Evolutionary conservation across 331 rosid genomes (phyloP).

Genomic region (Malus hybrid): DNA sequence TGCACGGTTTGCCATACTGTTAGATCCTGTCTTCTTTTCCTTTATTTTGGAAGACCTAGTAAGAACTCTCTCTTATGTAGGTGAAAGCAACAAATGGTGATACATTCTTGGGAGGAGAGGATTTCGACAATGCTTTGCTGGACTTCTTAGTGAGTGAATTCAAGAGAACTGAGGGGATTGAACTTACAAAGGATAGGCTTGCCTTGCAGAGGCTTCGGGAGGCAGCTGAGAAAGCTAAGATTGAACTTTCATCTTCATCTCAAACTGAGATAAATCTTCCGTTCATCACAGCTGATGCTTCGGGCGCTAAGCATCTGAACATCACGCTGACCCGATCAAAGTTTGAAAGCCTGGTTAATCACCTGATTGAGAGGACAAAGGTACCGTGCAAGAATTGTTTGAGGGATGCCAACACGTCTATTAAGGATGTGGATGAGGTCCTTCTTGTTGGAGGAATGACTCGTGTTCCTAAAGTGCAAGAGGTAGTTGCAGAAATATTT

Average conservation of each 20-base stretch:
- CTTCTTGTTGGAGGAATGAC: slow-evolving; percentile 86
- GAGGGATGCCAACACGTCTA: slow-evolving; percentile 67
- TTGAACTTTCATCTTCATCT: slow-evolving; percentile 77
- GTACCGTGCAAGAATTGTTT: slow-evolving; percentile 71
- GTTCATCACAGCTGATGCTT: slow-evolving; percentile 84
- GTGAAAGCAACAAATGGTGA: slow-evolving; percentile 91
- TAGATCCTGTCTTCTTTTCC: background rate
- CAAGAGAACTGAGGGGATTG: slow-evolving; percentile 60
- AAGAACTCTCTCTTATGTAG: slow-evolving; percentile 28
- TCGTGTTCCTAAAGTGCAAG: slow-evolving; percentile 78
- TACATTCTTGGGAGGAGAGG: slow-evolving; percentile 87
- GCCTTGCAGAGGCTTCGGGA: slow-evolving; percentile 89
- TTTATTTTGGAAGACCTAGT: background rate
- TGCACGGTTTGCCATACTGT: background rate
- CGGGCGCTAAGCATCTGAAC: slow-evolving; percentile 82
- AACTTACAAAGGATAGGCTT: slow-evolving; percentile 73
- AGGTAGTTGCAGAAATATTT: slow-evolving; percentile 51
- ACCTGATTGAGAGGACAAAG: slow-evolving; percentile 73
- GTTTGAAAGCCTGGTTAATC: slow-evolving; percentile 57
- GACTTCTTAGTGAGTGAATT: slow-evolving; percentile 69
- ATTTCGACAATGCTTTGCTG: slow-evolving; percentile 63
- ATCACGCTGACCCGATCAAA: slow-evolving; percentile 75
- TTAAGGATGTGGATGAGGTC: slow-evolving; percentile 77
- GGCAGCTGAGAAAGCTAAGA: slow-evolving; percentile 89
- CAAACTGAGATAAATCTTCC: slow-evolving; percentile 85